These are phyloP conservation scores for Candida mesenterica DNA, from an alignment of 1,139 yeast species.

Conservation along the genomic window DNA sequence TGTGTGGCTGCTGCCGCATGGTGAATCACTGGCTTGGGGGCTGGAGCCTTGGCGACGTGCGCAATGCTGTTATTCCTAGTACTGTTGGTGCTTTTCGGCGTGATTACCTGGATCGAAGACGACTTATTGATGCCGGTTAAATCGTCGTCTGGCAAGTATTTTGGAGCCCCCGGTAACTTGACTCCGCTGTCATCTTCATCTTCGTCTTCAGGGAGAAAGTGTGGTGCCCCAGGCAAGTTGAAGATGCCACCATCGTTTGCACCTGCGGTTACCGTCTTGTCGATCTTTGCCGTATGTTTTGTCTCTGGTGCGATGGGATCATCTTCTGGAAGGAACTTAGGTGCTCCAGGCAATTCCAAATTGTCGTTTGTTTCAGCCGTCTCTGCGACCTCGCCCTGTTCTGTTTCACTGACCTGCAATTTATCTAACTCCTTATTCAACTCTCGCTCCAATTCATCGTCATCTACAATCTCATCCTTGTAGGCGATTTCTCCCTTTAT, in stretches of 20 bases:
- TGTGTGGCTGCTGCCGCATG: no score
- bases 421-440: constrained; percentile 26
- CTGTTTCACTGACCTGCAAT: constrained; percentile 9
- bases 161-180: constrained; percentile 45
- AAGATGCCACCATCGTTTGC: constrained; percentile 5
- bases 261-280: not conserved
- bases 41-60: constrained; percentile 3
- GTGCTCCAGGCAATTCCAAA: constrained; percentile 16
- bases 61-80: constrained; percentile 2
- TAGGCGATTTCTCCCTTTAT: constrained; percentile 38
- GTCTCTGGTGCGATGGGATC: not conserved
- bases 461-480: constrained; percentile 23
- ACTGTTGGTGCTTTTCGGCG: constrained; percentile 19
- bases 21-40: constrained; percentile 6
- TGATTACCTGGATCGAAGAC: constrained; percentile 39
- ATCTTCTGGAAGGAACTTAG: constrained; percentile 16
- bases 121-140: constrained; percentile 36
- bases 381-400: constrained; percentile 8
- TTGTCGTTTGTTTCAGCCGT: constrained; percentile 5
- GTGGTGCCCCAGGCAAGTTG: constrained; percentile 23
- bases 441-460: constrained; percentile 25
- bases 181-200: constrained; percentile 19
- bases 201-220: constrained; percentile 29
- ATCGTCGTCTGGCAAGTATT: constrained; percentile 42
- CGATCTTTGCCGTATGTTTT: constrained; percentile 1